Base-by-base conservation (phyloP, 2,329 filamentous ascomycete genomes). In the Scedosporium minutisporum region DNA sequence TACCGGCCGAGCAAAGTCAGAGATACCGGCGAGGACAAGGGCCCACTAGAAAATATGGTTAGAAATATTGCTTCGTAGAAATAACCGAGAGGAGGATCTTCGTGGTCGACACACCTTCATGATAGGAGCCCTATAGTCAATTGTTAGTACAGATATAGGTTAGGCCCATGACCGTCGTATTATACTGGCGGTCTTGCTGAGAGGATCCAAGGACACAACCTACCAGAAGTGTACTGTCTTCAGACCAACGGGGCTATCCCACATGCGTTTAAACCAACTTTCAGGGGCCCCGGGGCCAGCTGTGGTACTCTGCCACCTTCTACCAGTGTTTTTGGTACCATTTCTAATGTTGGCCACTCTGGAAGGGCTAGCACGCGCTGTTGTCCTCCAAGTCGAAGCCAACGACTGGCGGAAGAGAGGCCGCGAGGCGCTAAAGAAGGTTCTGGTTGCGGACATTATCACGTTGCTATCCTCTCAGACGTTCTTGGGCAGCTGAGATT, bases 161-260 rank as follows among this genome's bases (percentile, higher is more conserved):
- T 21, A 29, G 23, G 53, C 21, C 21, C 16, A 14, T 6, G 18
- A 21, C 12, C 38, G 12, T 23, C 14, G 23, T 27, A 9, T 14
- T 27, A 14, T 57, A 25, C 18, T n/a, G 23, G 21, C 53, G 12
- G 23, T 10, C 6, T 10, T 33, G n/a, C 2, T 4, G 25, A 9
- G 14, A 10, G 33, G 18, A 33, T 9, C 4, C 53, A 57, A 27
- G 25, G 53, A 41, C 6, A 10, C 5, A 16, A 72, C 82, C 67
- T 80, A 93, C 93, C 95, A 99, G 80, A 99, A 99, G 78, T 99
- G 95, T 71, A 99, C 95, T 65, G 95, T 99, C 87, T 92, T 92
- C 69, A 93, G 69, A 60, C 90, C 90, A 67, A 93, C 77, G 66
- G 90, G 89, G 75, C 88, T 91, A 75, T 91, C 86, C 88, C 88